Base-by-base conservation (phyloP, 441 rosid species). In the Aleurites moluccanus region DNA sequence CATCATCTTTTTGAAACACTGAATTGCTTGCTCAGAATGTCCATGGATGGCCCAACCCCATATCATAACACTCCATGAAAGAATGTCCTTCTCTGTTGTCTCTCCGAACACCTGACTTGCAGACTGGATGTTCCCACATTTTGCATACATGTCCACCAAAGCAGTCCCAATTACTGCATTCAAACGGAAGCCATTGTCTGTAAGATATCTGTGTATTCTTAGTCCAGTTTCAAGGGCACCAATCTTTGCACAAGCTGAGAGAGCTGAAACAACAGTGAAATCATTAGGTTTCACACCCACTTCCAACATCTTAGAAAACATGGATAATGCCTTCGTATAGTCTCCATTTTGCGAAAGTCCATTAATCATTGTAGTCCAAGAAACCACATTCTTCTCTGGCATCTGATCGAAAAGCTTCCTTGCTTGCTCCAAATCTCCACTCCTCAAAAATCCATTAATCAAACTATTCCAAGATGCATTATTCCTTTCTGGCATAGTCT, bases 41-140 rank as follows among this genome's bases (percentile, higher is more conserved):
- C 92, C 92, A 82, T 86, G 88, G 74, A 83, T 38, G 10, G 92
- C 89, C 87, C 84, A 88, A 78, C 90, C 89, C 87, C 89, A 86
- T 76, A 91, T 90, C 94, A 91, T 88, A 65, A 83, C 83, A 80
- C 81, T 90, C 94, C 91, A 91, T 45, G 87, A 83, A 75, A 74
- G 74, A 50, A 86, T 74, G 77, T 88, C 86, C 78, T 83, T 88
- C 28, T 80, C 80, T 68, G 75, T 78, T 56, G 75, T 86, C 77
- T 83, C 81, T 38, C 44, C 73, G 57, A 90, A 91, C 73, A 85
- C 87, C 78, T 70, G 71, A 75, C 76, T 82, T 68, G 92, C 88
- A 68, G 83, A 82, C 42, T 84, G 80, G 61, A 88, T 80, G 76
- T 84, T 76, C 64, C 97, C 90, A 80, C 91, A 90, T 80, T 91